Base-by-base conservation (phyloP, 2,329 filamentous ascomycete species). In the Periconia sp. region DNA sequence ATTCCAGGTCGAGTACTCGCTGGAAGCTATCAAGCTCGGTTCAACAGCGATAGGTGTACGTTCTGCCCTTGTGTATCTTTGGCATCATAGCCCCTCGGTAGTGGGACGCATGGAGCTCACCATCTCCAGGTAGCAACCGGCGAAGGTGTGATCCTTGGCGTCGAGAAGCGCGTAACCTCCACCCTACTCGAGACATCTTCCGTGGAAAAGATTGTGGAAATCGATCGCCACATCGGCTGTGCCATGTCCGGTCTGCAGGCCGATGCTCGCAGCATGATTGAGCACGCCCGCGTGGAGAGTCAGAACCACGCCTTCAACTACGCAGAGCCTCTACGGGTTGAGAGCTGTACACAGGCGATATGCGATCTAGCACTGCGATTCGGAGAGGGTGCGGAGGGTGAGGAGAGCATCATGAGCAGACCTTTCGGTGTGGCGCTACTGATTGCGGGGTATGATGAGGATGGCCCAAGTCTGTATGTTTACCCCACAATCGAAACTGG, bases 1-100 rank as follows among this genome's bases (percentile, higher is more conserved):
- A 77, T 99, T 99, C 85, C 94, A 99, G 82, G 94, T 99, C 82
- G 94, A 99, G 89, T 99, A 99, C 86, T 97, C 94, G 56, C 89
- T 99, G 77, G 94, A 99, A 83, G 94, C 94, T 78, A 99, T 99
- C 86, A 99, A 99, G 83, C 90, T 97, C 65, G 94, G 94, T 66
- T 96, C 91, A 70, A 99, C 94, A 66, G 94, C 94, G 73, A 99
- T 99, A 80, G 94, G 94, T 69, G 92, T 87, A 82, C 56, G 79
- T 75, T 18, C 15, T 42, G 33, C 15, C 3, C 15, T n/a, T n/a
- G 33, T 11, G 15, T n/a, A 11, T 11, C 33, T 11, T 37, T 37
- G 33, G 33, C 3, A 37, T 37, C 15, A n/a, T 37, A 27, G 23
- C 23, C 23, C 23, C 23, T 8, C 23, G n/a, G 23, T 27, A 27